Evolutionary conservation across 192 early-diverging fungal species (phyloP).

Genomic region (Piromyces finnis): DNA sequence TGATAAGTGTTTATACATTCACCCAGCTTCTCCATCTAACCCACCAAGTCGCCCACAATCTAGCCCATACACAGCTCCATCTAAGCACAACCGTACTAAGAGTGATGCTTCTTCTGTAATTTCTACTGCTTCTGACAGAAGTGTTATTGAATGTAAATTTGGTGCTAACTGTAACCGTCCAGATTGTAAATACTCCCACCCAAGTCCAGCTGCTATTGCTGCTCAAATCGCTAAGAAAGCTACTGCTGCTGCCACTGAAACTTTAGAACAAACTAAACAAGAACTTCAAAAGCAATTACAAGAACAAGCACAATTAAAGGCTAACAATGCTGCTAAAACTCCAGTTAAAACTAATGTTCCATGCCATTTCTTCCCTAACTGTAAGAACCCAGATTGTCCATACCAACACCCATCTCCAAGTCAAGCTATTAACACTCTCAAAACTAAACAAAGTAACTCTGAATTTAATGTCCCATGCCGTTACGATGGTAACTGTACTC

Average conservation of each 20-base stretch:
- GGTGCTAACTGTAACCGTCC: slow-evolving; percentile 11
- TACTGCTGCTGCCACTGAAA: not conserved
- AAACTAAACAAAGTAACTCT: not conserved
- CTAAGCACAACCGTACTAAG: not conserved
- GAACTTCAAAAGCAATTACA: not conserved
- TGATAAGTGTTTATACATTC: not conserved
- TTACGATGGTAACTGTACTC: not conserved
- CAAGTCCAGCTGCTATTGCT: slow-evolving; percentile 14
- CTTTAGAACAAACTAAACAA: not conserved
- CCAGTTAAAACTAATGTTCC: not conserved
- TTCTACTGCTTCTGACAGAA: not conserved
- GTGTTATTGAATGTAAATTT: slow-evolving; percentile 6
- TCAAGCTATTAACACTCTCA: not conserved
- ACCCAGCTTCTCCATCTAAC: not conserved
- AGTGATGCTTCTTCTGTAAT: not conserved
- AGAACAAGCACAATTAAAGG: not conserved
- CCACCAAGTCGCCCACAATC: not conserved
- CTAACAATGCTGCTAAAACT: not conserved
- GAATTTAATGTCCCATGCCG: not conserved
- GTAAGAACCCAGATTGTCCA: slow-evolving; percentile 3
- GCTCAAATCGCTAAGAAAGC: not conserved
- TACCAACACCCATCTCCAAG: slow-evolving; percentile 1
- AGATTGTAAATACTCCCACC: slow-evolving; percentile 16
- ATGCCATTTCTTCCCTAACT: not conserved
- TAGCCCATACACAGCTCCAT: not conserved